Conservation (phyloP, 1,284 basidiomycete species). For the Malassezia brasiliensis region DNA sequence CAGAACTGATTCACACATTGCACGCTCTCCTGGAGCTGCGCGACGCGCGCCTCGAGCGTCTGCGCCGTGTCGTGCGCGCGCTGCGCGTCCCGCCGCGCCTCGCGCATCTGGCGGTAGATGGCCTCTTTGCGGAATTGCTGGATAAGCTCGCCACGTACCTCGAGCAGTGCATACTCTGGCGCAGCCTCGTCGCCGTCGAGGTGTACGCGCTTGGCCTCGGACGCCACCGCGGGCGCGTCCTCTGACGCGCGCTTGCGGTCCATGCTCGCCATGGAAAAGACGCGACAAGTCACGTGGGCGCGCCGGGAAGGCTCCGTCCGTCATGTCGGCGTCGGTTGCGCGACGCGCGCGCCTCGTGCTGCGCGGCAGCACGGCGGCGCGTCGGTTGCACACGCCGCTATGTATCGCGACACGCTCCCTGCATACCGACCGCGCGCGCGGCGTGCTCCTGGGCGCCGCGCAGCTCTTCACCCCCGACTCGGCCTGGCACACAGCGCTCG, state of each 20-base stretch:
- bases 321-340: background rate
- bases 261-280: constrained; percentile 12
- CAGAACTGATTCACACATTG: constrained; percentile 30
- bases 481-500: background rate
- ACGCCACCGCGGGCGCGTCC: constrained; percentile 3
- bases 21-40: constrained; percentile 20
- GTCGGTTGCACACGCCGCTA: background rate
- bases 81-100: constrained; percentile 26
- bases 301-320: background rate
- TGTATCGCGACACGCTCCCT: background rate
- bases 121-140: constrained; percentile 42
- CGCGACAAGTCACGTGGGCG: background rate
- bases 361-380: background rate
- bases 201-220: constrained; percentile 11
- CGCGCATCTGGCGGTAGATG: constrained; percentile 38
- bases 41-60: constrained; percentile 18
- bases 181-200: constrained; percentile 22
- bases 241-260: constrained; percentile 31
- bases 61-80: constrained; percentile 16
- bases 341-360: background rate
- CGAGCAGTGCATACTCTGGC: constrained; percentile 23
- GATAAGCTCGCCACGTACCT: constrained; percentile 19
- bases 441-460: background rate
- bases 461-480: background rate
- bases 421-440: background rate